phyloP scores from a whole-genome alignment of 345 rosid genomes.

The Euphorbia pulcherrima region DNA sequence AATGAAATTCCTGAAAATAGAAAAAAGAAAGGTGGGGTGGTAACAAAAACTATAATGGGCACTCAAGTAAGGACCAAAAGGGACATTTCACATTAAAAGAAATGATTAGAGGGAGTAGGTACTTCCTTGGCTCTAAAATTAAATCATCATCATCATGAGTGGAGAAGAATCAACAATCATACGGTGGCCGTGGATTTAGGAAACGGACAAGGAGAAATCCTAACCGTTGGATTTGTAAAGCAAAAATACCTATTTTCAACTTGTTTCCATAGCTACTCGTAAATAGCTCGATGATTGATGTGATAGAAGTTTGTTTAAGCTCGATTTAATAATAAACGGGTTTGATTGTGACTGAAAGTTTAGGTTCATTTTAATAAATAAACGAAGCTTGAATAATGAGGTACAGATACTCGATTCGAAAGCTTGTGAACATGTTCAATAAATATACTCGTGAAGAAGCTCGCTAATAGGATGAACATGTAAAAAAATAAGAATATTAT shows the following conservation, averaged over 20 bases:
- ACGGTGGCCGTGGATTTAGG: conserved; percentile 38
- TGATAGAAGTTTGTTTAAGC: too few relatives aligned
- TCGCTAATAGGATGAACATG: too few relatives aligned
- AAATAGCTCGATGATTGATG: too few relatives aligned
- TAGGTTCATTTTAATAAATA: too few relatives aligned
- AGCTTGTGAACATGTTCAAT: too few relatives aligned
- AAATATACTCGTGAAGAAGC: too few relatives aligned
- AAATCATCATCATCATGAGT: conserved; percentile 30
- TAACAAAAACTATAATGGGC: not conserved
- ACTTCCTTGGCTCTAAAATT: conserved; percentile 39
- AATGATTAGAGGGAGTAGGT: conserved; percentile 5
- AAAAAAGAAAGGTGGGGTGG: not conserved
- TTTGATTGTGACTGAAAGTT: too few relatives aligned
- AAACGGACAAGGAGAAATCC: conserved; percentile 19
- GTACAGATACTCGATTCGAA: too few relatives aligned
- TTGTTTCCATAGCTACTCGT: too few relatives aligned
- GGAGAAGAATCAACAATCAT: conserved; percentile 31
- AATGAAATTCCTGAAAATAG: not conserved
- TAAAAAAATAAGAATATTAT: too few relatives aligned
- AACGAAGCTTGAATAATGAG: too few relatives aligned
- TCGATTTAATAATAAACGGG: too few relatives aligned
- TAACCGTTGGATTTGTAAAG: conserved; percentile 28
- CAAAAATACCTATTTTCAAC: not conserved
- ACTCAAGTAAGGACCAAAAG: conserved; percentile 7
- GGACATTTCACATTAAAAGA: not conserved